Conservation (phyloP, 495 filamentous ascomycete species). For the Daldinia bambusicola region DNA sequence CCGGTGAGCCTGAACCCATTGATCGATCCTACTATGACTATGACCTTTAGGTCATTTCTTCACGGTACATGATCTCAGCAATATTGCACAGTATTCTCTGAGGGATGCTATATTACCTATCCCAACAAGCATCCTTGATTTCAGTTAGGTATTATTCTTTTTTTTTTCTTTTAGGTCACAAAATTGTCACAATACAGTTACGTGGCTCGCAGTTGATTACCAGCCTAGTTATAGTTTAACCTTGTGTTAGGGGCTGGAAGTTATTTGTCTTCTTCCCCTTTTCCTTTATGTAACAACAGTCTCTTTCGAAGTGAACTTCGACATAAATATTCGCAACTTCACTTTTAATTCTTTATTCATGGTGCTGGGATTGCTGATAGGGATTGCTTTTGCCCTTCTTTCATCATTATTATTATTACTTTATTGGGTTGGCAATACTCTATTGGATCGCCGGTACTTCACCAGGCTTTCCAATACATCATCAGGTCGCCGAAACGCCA, state of each 20-base stretch:
- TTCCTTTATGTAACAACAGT: too few species aligned
- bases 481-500: neutral
- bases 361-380: too few species aligned
- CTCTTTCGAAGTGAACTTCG: neutral
- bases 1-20: neutral
- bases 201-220: too few species aligned
- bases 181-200: neutral
- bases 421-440: too few species aligned
- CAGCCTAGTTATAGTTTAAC: too few species aligned
- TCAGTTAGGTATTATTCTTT: neutral
- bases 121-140: neutral
- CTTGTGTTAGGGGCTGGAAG: neutral
- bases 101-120: neutral
- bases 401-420: too few species aligned
- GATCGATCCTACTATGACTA: neutral
- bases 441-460: neutral
- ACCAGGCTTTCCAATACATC: neutral
- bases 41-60: neutral
- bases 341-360: too few species aligned
- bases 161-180: neutral
- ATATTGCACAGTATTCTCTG: neutral
- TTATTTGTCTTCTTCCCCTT: neutral
- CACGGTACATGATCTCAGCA: neutral
- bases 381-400: too few species aligned
- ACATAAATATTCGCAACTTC: too few species aligned